phyloP scores from a whole-genome alignment of 1,284 basidiomycete genomes.

The Hymenochaete sp. region DNA sequence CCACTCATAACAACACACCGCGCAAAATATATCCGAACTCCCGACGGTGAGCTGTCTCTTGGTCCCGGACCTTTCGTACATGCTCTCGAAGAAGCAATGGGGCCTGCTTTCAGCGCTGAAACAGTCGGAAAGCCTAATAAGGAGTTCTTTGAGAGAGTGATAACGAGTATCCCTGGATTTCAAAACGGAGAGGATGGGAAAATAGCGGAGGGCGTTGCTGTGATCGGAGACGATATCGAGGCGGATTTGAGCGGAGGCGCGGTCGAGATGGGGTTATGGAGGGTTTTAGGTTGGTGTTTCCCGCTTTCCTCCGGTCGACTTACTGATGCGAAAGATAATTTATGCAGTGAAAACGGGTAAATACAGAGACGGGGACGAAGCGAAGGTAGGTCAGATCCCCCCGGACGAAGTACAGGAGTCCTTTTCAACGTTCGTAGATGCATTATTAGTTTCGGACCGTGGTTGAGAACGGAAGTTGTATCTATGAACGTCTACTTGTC shows the following conservation, averaged over 20 bases:
- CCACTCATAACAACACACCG: conserved; percentile 51
- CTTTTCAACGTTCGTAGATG: conserved; percentile 48
- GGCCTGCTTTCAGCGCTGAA: conserved; percentile 32
- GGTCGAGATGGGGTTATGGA: conserved; percentile 47
- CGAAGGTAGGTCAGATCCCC: conserved; percentile 27
- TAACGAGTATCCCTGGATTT: conserved; percentile 38
- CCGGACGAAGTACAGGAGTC: conserved; percentile 47
- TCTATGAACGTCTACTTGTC: too few relatives aligned
- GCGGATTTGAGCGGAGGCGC: conserved; percentile 62
- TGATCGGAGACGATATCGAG: conserved; percentile 60
- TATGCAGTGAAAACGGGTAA: conserved; percentile 52
- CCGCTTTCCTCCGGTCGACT: conserved; percentile 8
- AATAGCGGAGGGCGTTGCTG: conserved; percentile 32
- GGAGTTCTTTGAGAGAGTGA: conserved; percentile 51
- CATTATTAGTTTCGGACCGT: too few relatives aligned
- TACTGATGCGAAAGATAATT: conserved; percentile 6
- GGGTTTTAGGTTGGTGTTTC: conserved; percentile 47
- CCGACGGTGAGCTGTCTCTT: conserved; percentile 45
- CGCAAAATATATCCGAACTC: conserved; percentile 37
- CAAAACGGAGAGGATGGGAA: conserved; percentile 17
- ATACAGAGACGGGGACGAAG: conserved; percentile 51
- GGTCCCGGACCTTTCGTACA: conserved; percentile 64
- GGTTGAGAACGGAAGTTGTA: too few relatives aligned
- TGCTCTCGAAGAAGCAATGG: conserved; percentile 51
- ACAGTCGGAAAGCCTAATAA: conserved; percentile 59